A percentile compares a stretch with the other conserved stretches of the same genome.
phyloP scores from a whole-genome alignment of 495 filamentous ascomycete species.

The Aspergillus heteromorphus region DNA sequence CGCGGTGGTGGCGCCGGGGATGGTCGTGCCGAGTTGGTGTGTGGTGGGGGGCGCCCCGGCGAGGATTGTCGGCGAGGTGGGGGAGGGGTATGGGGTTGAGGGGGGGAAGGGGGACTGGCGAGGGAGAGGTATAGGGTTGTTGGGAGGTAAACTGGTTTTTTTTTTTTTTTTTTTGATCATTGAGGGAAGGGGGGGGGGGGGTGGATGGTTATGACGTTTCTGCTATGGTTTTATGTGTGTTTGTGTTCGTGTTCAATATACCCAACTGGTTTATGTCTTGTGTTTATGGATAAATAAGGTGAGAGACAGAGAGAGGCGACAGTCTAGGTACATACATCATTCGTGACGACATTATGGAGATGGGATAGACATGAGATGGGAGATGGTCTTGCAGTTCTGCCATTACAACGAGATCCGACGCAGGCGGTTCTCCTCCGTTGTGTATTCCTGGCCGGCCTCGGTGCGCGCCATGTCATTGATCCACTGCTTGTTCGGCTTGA shows the following conservation, averaged over 20 bases:
- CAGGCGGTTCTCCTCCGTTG: conserved; percentile 57
- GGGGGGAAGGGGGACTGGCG: conserved; percentile 42
- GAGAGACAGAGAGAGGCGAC: background rate
- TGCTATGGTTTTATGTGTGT: conserved; percentile 3
- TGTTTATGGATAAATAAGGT: background rate
- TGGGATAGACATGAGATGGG: background rate
- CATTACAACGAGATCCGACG: conserved; percentile 19
- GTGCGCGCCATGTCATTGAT: conserved; percentile 75
- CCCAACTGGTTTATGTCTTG: conserved; percentile 12
- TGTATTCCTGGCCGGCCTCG: conserved; percentile 55
- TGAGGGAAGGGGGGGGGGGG: background rate
- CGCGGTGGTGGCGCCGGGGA: conserved; percentile 73
- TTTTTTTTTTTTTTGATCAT: too few relatives aligned
- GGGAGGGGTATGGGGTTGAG: conserved; percentile 67
- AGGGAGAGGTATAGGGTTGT: conserved; percentile 44
- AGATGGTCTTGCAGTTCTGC: too few relatives aligned
- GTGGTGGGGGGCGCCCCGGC: conserved; percentile 80
- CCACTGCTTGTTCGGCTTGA: conserved; percentile 55
- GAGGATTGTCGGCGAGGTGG: conserved; percentile 77
- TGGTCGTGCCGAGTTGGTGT: conserved; percentile 85
- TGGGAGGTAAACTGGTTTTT: conserved; percentile 29
- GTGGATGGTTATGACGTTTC: background rate
- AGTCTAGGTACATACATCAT: background rate
- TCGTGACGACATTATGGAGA: too few relatives aligned
- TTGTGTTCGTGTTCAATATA: conserved; percentile 16